Percentiles rank a stretch among this genome's conserved stretches.
Evolutionary conservation across 148 eudicot species (phyloP).

Genomic region (Nepenthes gracilis): DNA sequence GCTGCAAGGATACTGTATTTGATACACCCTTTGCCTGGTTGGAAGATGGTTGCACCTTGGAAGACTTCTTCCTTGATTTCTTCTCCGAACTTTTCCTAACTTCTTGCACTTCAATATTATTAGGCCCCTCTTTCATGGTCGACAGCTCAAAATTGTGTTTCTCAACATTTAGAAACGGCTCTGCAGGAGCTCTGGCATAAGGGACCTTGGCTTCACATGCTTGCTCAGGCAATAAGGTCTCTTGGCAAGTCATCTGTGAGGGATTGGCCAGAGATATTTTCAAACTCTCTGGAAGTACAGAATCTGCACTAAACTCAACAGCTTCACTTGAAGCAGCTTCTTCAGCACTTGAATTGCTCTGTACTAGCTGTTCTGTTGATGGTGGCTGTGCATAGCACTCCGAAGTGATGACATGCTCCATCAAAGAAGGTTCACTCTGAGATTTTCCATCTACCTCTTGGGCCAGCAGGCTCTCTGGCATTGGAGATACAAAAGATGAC

Average conservation of each 20-base stretch:
- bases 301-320: slow-evolving; percentile 10
- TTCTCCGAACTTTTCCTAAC: slow-evolving; percentile 56
- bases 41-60: slow-evolving; percentile 49
- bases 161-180: slow-evolving; percentile 17
- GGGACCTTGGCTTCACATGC: slow-evolving; percentile 11
- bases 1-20: slow-evolving; percentile 26
- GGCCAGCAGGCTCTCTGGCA: slow-evolving; percentile 10
- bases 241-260: slow-evolving; percentile 10
- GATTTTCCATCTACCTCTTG: slow-evolving; percentile 16
- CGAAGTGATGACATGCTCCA: slow-evolving; percentile 2
- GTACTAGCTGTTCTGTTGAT: slow-evolving; percentile 18
- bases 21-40: slow-evolving; percentile 45
- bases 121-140: slow-evolving; percentile 28
- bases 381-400: neutral
- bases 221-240: slow-evolving; percentile 13
- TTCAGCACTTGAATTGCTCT: slow-evolving; percentile 7
- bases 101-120: slow-evolving; percentile 37
- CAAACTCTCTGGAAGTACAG: slow-evolving; percentile 11
- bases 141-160: slow-evolving; percentile 20
- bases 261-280: slow-evolving; percentile 15
- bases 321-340: slow-evolving; percentile 12
- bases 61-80: slow-evolving; percentile 75
- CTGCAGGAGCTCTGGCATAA: slow-evolving; percentile 8
- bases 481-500: slow-evolving; percentile 15
- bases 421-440: slow-evolving; percentile 2